Evolutionary conservation across 179 eudicot genomes (phyloP).

Genomic region (Nepenthes alata): DNA sequence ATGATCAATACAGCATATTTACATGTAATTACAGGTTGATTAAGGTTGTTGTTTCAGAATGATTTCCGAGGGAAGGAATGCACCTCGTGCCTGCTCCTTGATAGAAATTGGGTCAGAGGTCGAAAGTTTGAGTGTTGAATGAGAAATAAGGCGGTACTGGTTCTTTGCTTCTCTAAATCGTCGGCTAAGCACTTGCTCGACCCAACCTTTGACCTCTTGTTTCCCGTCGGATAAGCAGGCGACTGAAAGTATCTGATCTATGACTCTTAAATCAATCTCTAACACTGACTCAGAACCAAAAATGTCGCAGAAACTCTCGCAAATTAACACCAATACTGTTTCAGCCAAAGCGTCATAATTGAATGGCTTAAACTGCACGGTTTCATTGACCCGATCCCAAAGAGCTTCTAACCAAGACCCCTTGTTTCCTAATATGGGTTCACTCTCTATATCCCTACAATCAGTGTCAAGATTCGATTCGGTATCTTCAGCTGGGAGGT

Average conservation of each 20-base stretch:
- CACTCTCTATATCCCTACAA: slow-evolving; percentile 9
- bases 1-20: background rate
- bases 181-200: slow-evolving; percentile 31
- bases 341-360: slow-evolving; percentile 45
- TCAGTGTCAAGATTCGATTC: slow-evolving; percentile 17
- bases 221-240: slow-evolving; percentile 31
- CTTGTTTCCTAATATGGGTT: slow-evolving; percentile 15
- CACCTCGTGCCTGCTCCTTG: slow-evolving; percentile 24
- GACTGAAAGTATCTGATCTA: slow-evolving; percentile 57
- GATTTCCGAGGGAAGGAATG: slow-evolving; percentile 46
- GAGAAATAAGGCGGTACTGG: slow-evolving; percentile 17
- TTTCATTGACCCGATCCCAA: slow-evolving; percentile 28
- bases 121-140: slow-evolving; percentile 30
- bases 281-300: slow-evolving; percentile 26
- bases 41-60: slow-evolving; percentile 16
- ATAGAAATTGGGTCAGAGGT: slow-evolving; percentile 22
- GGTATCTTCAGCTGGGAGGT: slow-evolving; percentile 48
- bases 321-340: slow-evolving; percentile 25
- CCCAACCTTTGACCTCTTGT: slow-evolving; percentile 38
- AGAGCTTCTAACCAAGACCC: slow-evolving; percentile 51
- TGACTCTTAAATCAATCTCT: slow-evolving; percentile 43
- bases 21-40: background rate
- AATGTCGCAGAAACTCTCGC: slow-evolving; percentile 16
- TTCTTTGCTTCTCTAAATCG: slow-evolving; percentile 42
- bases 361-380: slow-evolving; percentile 47